Base-by-base conservation (phyloP, 2,329 filamentous ascomycete genomes). In the Microdochium trichocladiopsis region DNA sequence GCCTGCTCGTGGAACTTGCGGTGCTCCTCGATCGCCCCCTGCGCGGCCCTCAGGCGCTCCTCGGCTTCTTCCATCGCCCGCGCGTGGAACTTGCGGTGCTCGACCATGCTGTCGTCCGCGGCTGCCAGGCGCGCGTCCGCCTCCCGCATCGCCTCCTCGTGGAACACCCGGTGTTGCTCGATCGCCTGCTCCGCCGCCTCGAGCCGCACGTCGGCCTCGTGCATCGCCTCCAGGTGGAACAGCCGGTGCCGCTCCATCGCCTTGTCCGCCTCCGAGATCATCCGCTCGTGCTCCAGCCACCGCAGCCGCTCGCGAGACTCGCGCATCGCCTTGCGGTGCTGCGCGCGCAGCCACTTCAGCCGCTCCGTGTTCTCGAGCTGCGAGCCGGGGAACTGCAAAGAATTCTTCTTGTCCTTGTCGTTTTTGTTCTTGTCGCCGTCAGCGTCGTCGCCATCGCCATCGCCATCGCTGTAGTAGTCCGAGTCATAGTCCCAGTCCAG, bases 171-270 rank as follows among this genome's bases (percentile, higher is more conserved):
- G 41, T 45, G 41, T 4, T 16, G 16, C 41, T 45, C 41, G 41
- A 45, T 45, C 4, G 41, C 41, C 41, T 45, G 41, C 41, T 45
- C 16, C 41, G 41, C 41, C 41, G 41, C 41, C 41, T 45, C 41
- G 41, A 45, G 41, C n/a, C 41, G 41, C n/a, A 45, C n/a, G 41
- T 45, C 41, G 41, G 41, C 41, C 41, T 45, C 41, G 41, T 45
- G 41, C 41, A 45, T 45, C 16, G 41, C 41, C n/a, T 45, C 41
- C 16, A 45, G 41, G 41, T 45, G 41, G 41, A 45, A 45, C n/a
- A 45, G 9, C 16, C 41, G 41, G 41, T 45, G 41, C n/a, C 18
- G 12, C 41, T 45, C 41, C 41, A 45, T 45, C 16, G 14, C 18
- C 41, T 45, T 18, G 41, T 45, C 41, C 16, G 41, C 41, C 41